phyloP scores from a whole-genome alignment of 306 rosid genomes.

The Prunus salicina region DNA sequence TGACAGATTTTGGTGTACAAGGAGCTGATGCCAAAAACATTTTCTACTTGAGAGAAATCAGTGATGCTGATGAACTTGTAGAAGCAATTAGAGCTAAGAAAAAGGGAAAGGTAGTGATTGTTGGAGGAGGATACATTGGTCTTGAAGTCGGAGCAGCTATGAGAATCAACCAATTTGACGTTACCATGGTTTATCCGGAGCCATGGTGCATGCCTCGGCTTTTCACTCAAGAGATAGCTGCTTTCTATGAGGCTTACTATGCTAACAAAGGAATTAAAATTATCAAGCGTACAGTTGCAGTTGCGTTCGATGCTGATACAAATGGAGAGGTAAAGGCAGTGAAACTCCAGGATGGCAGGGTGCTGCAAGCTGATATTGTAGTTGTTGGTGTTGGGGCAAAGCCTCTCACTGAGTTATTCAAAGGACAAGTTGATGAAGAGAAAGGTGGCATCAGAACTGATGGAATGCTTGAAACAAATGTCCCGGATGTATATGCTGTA shows the following conservation, averaged over 20 bases:
- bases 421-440: slow-evolving; percentile 28
- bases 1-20: slow-evolving; percentile 29
- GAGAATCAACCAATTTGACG: slow-evolving; percentile 36
- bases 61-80: slow-evolving; percentile 39
- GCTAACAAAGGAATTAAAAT: slow-evolving; percentile 31
- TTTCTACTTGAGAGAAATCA: slow-evolving; percentile 42
- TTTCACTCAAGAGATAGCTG: slow-evolving; percentile 35
- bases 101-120: slow-evolving; percentile 33
- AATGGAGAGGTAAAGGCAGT: slow-evolving; percentile 36
- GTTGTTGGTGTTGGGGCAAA: slow-evolving; percentile 44
- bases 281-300: slow-evolving; percentile 25
- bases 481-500: slow-evolving; percentile 28
- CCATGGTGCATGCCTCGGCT: slow-evolving; percentile 32
- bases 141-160: slow-evolving; percentile 49
- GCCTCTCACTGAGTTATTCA: slow-evolving; percentile 31
- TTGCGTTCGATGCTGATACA: neutral
- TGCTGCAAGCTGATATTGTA: slow-evolving; percentile 39
- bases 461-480: slow-evolving; percentile 29
- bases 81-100: slow-evolving; percentile 31
- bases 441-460: slow-evolving; percentile 41
- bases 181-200: slow-evolving; percentile 37
- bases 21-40: slow-evolving; percentile 40
- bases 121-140: slow-evolving; percentile 51
- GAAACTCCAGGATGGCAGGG: slow-evolving; percentile 36
- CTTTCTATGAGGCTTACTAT: slow-evolving; percentile 39